A percentile compares a stretch with the other conserved stretches of the same genome.
Evolutionary conservation across 2,329 filamentous ascomycete genomes (phyloP).

Genomic region (Colletotrichum sp.): DNA sequence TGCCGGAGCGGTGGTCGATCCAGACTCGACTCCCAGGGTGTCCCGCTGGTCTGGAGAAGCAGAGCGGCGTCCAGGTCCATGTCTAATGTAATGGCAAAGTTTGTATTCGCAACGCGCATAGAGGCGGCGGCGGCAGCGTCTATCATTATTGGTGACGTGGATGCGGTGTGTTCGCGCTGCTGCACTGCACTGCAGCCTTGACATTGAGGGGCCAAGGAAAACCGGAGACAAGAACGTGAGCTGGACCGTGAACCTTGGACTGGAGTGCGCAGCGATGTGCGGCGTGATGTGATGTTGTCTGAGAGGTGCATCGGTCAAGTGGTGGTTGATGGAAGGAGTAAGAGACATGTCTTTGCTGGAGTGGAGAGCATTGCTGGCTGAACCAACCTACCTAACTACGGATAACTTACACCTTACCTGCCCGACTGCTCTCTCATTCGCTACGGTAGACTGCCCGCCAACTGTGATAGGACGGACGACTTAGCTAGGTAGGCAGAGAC

Average conservation of each 20-base stretch:
- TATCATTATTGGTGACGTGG: neutral
- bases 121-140: neutral
- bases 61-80: neutral
- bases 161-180: neutral
- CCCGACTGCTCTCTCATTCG: neutral
- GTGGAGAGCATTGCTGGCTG: neutral
- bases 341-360: neutral
- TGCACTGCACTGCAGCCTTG: neutral
- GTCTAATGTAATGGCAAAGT: neutral
- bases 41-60: neutral
- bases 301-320: neutral
- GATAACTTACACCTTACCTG: neutral
- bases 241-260: neutral
- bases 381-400: neutral
- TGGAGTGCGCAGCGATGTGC: neutral
- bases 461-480: neutral
- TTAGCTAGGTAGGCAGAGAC: neutral
- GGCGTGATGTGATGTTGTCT: neutral
- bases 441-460: neutral
- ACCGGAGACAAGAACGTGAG: neutral
- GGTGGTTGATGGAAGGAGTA: neutral
- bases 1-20: neutral
- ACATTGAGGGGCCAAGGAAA: neutral
- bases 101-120: neutral
- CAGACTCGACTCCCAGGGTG: neutral